These are phyloP conservation scores for Westerdykella sp. DNA, from an alignment of 2,329 filamentous ascomycete species.

Conservation along the genomic window DNA sequence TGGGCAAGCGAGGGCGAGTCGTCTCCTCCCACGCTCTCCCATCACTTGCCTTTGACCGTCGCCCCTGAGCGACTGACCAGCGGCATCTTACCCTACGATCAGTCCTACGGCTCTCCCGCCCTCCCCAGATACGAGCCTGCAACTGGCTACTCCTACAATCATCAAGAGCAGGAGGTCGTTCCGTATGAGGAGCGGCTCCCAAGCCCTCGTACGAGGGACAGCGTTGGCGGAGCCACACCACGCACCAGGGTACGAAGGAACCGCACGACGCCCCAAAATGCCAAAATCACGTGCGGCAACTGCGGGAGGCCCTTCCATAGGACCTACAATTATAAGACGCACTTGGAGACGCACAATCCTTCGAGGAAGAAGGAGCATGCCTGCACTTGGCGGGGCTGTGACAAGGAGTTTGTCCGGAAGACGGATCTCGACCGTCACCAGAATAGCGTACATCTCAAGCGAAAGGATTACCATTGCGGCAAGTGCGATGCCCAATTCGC, in stretches of 20 bases:
- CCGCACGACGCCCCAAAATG: constrained; percentile 58
- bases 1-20: constrained; percentile 23
- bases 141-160: constrained; percentile 10
- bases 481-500: constrained; percentile 68
- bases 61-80: constrained; percentile 25
- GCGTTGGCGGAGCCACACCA: constrained; percentile 3
- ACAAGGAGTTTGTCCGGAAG: constrained; percentile 72
- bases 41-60: constrained; percentile 25
- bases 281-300: constrained; percentile 64
- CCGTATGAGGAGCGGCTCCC: constrained; percentile 10
- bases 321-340: constrained; percentile 80
- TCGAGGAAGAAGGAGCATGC: constrained; percentile 63
- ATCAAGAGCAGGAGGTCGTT: constrained; percentile 6
- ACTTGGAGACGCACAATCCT: constrained; percentile 77
- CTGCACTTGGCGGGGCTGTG: constrained; percentile 61
- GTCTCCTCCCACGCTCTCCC: constrained; percentile 6
- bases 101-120: constrained; percentile 16
- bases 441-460: constrained; percentile 64
- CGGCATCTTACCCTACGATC: constrained; percentile 19
- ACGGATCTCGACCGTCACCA: constrained; percentile 64
- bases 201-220: constrained; percentile 10
- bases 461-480: constrained; percentile 62
- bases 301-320: constrained; percentile 77
- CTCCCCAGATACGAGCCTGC: constrained; percentile 17
- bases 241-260: constrained; percentile 12